Evolutionary conservation across 2,329 filamentous ascomycete genomes (phyloP).

Genomic region (Lachnum nothofagi): DNA sequence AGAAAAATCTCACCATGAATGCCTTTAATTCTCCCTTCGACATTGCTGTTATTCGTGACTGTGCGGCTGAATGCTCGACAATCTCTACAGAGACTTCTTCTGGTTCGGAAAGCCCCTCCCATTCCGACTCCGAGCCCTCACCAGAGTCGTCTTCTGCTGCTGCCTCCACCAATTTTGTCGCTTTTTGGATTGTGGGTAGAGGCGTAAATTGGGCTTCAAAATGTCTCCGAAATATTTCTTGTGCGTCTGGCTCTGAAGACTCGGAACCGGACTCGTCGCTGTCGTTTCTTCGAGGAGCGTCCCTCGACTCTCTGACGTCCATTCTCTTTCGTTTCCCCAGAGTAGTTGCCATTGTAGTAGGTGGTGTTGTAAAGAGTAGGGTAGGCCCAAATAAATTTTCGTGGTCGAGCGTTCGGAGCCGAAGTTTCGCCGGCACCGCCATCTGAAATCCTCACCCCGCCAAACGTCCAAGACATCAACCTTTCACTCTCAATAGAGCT

Average conservation of each 20-base stretch:
- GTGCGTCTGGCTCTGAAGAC: slow-evolving; percentile 47
- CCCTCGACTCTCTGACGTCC: slow-evolving; percentile 30
- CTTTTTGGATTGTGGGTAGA: slow-evolving; percentile 41
- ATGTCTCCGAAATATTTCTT: slow-evolving; percentile 73
- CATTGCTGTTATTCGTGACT: slow-evolving; percentile 37
- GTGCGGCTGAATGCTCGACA: slow-evolving; percentile 37
- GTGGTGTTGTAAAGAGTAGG: not conserved
- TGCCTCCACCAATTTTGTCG: slow-evolving; percentile 13
- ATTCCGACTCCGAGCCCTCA: slow-evolving; percentile 53
- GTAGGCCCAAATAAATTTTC: slow-evolving; percentile 11
- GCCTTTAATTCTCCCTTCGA: slow-evolving; percentile 68
- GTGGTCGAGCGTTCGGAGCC: slow-evolving; percentile 5
- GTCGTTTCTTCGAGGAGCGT: slow-evolving; percentile 8
- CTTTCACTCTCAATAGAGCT: slow-evolving; percentile 2
- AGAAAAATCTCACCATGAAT: slow-evolving; percentile 59
- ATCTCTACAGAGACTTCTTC: slow-evolving; percentile 40
- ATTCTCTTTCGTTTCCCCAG: slow-evolving; percentile 46
- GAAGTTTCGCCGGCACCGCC: slow-evolving; percentile 5
- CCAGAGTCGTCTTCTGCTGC: slow-evolving; percentile 30
- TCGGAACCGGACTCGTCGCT: slow-evolving; percentile 20
- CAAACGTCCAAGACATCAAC: slow-evolving; percentile 1
- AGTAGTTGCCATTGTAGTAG: slow-evolving; percentile 29
- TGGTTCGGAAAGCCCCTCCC: slow-evolving; percentile 58
- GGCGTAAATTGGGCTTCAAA: slow-evolving; percentile 88
- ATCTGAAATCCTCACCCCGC: slow-evolving; percentile 1